Percentiles rank a stretch among this genome's conserved stretches.
Evolutionary conservation across 2,329 filamentous ascomycete genomes (phyloP).

Genomic region (Metarhizium rileyi): DNA sequence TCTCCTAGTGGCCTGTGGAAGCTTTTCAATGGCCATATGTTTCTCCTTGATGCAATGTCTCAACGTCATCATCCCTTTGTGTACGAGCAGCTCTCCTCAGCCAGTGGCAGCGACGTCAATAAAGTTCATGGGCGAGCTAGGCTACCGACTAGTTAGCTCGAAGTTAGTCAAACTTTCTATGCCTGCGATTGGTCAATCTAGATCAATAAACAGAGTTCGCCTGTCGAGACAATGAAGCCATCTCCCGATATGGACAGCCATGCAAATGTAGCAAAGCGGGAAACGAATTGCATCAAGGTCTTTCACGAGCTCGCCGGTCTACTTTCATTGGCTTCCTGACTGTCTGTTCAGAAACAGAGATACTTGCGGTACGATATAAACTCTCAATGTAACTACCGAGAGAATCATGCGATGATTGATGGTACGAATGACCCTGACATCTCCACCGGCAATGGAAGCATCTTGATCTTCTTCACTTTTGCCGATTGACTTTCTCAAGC

Average conservation of each 20-base stretch:
- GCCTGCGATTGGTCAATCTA: neutral
- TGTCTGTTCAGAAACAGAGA: neutral
- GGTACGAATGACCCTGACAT: neutral
- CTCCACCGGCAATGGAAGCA: neutral
- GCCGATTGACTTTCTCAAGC: neutral
- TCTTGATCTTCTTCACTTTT: neutral
- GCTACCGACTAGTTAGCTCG: neutral
- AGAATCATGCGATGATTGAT: neutral
- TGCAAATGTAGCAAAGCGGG: neutral
- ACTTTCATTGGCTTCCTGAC: neutral
- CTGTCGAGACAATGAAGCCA: no score
- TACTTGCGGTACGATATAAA: neutral
- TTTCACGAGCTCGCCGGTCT: neutral
- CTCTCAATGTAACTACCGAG: neutral
- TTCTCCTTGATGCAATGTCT: neutral
- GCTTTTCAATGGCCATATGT: neutral
- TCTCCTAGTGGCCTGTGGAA: neutral
- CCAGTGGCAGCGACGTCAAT: no score
- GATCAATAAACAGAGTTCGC: no score
- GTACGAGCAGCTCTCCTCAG: no score
- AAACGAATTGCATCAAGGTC: neutral
- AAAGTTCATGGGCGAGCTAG: neutral
- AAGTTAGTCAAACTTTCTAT: neutral
- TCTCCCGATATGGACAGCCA: neutral
- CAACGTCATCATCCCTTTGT: neutral